phyloP scores from a whole-genome alignment of 768 basidiomycete genomes.

The Termitomyces sp. region DNA sequence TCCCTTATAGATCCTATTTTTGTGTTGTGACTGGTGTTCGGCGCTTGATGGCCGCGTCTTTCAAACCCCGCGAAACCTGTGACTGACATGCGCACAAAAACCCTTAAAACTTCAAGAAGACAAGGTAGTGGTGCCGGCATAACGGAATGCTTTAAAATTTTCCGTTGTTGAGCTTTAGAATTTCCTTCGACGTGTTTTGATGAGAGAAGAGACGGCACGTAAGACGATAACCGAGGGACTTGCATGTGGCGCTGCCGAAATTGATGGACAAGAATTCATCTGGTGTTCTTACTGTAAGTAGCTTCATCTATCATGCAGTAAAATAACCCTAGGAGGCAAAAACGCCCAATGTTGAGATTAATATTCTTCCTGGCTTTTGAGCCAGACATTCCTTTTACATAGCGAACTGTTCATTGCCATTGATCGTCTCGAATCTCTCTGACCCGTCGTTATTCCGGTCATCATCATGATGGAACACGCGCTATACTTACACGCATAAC shows the following conservation, averaged over 20 bases:
- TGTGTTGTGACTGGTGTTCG: no score
- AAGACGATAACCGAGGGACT: neutral
- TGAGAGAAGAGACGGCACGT: neutral
- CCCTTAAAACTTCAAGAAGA: neutral
- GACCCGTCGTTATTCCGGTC: neutral
- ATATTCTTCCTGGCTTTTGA: no score
- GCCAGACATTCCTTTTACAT: no score
- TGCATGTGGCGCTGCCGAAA: neutral
- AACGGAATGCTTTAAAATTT: neutral
- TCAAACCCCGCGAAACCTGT: neutral
- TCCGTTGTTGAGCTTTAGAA: neutral
- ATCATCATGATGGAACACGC: neutral
- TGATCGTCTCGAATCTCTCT: neutral
- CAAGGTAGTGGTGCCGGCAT: neutral
- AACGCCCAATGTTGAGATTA: neutral
- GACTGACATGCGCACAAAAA: neutral
- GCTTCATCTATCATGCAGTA: neutral
- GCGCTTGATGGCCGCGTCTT: no score
- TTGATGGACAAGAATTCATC: neutral
- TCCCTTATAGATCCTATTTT: no score
- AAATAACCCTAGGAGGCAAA: neutral
- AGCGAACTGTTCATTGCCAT: neutral
- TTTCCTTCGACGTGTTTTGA: neutral
- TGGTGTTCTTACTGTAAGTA: neutral
- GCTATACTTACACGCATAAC: neutral